These are phyloP conservation scores for Alternaria angustiovoidea DNA, from an alignment of 2,329 filamentous ascomycete species.

Conservation along the genomic window DNA sequence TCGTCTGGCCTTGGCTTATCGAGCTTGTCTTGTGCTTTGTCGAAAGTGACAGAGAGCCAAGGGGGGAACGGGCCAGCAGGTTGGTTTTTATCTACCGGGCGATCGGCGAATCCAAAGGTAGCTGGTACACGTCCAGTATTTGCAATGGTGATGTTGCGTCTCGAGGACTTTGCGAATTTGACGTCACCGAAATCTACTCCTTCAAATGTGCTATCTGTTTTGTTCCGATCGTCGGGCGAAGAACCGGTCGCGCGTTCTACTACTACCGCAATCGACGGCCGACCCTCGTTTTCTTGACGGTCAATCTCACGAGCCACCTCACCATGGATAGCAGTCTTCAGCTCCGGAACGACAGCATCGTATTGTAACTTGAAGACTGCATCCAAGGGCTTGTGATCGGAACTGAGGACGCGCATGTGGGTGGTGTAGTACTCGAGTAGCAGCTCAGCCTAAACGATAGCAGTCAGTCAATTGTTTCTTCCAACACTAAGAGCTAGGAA, in stretches of 20 bases:
- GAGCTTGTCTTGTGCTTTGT: slow-evolving; percentile 57
- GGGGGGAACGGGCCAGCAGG: slow-evolving; percentile 57
- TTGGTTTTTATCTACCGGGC: slow-evolving; percentile 62
- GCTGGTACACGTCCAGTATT: slow-evolving; percentile 89
- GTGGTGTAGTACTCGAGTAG: slow-evolving; percentile 77
- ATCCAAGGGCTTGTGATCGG: slow-evolving; percentile 91
- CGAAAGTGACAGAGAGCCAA: slow-evolving; percentile 77
- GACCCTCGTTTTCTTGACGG: slow-evolving; percentile 87
- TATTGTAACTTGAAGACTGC: slow-evolving; percentile 86
- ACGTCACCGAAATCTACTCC: slow-evolving; percentile 82
- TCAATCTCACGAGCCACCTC: slow-evolving; percentile 90
- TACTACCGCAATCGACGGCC: slow-evolving; percentile 83
- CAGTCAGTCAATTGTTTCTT: neutral
- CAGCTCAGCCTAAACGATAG: slow-evolving; percentile 55
- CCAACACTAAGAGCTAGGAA: neutral
- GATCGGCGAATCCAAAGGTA: slow-evolving; percentile 80
- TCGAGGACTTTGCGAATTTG: slow-evolving; percentile 71
- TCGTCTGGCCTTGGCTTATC: slow-evolving; percentile 38
- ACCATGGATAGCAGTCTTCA: slow-evolving; percentile 83
- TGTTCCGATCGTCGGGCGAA: slow-evolving; percentile 29
- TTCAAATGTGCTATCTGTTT: slow-evolving; percentile 54
- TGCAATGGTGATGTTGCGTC: slow-evolving; percentile 79
- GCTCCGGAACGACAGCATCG: slow-evolving; percentile 82
- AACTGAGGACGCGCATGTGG: slow-evolving; percentile 88
- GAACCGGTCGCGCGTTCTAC: slow-evolving; percentile 65